Conservation (phyloP, 2,329 filamentous ascomycete genomes). For the Xylariaceae sp. region DNA sequence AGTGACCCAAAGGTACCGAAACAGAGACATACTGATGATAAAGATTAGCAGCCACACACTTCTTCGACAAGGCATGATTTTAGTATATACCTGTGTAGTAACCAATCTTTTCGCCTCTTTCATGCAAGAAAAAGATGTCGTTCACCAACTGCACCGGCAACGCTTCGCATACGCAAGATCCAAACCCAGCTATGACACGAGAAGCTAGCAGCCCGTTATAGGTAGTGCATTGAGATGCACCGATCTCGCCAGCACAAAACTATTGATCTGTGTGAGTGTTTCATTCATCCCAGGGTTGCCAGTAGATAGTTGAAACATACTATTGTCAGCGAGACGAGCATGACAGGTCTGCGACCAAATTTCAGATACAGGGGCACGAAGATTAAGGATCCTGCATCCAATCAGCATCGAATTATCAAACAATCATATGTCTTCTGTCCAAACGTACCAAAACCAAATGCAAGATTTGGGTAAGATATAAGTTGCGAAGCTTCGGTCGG, state of each 20-base stretch:
- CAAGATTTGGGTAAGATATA: slow-evolving; percentile 58
- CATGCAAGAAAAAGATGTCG: slow-evolving; percentile 45
- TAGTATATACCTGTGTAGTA: slow-evolving; percentile 50
- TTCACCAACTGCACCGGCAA: slow-evolving; percentile 44
- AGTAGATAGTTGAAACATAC: slow-evolving; percentile 20
- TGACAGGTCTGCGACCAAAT: slow-evolving; percentile 41
- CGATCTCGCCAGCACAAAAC: slow-evolving; percentile 40
- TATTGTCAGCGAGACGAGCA: slow-evolving; percentile 39
- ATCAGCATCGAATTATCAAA: slow-evolving; percentile 8
- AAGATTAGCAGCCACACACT: slow-evolving; percentile 4
- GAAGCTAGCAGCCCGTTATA: slow-evolving; percentile 38
- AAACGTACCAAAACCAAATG: slow-evolving; percentile 50
- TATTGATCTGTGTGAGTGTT: slow-evolving; percentile 13
- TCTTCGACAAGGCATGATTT: too few relatives aligned
- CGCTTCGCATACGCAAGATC: slow-evolving; percentile 42
- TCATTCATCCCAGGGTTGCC: neutral
- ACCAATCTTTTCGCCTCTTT: slow-evolving; percentile 50
- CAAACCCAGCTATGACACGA: slow-evolving; percentile 38
- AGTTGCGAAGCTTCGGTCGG: slow-evolving; percentile 50
- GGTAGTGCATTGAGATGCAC: slow-evolving; percentile 35
- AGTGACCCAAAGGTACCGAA: slow-evolving; percentile 54
- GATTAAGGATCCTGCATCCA: slow-evolving; percentile 42
- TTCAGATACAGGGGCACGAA: slow-evolving; percentile 56
- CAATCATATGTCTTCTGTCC: neutral
- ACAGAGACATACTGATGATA: slow-evolving; percentile 46